These are phyloP conservation scores for Pulveroboletus sp. DNA, from an alignment of 768 basidiomycete species.

Conservation along the genomic window DNA sequence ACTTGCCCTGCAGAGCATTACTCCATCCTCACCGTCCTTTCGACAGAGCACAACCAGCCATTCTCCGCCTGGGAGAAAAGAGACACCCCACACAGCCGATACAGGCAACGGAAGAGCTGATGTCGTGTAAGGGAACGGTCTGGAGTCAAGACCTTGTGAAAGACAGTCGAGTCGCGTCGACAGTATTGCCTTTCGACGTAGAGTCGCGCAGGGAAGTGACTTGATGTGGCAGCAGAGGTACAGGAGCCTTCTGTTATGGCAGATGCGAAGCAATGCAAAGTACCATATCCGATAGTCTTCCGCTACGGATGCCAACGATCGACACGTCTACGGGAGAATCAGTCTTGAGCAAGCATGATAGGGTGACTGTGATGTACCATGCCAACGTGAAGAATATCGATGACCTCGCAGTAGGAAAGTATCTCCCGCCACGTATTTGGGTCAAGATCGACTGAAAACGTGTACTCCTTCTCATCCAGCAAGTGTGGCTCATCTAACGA, in stretches of 20 bases:
- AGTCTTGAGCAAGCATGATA: neutral
- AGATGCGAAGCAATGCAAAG: constrained; percentile 2
- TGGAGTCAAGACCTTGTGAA: neutral
- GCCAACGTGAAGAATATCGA: constrained; percentile 6
- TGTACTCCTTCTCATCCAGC: neutral
- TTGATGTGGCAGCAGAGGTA: neutral
- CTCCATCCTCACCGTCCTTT: neutral
- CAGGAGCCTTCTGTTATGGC: constrained; percentile 1
- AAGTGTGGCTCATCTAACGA: neutral
- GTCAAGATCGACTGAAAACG: neutral
- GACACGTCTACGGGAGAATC: constrained; percentile 3
- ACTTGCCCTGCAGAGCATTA: constrained; percentile 5
- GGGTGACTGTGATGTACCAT: constrained; percentile 1
- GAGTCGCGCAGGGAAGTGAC: neutral
- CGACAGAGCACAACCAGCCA: constrained; percentile 9
- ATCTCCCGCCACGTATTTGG: constrained; percentile 5
- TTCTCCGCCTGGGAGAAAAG: constrained; percentile 9
- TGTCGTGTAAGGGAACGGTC: neutral
- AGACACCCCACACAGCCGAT: constrained; percentile 1
- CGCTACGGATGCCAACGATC: neutral
- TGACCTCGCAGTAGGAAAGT: constrained; percentile 9
- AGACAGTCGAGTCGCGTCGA: constrained; percentile 4
- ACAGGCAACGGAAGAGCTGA: neutral
- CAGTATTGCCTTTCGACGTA: constrained; percentile 3
- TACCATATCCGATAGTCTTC: neutral